Percentiles rank a stretch among this genome's conserved stretches.
Evolutionary conservation across 2,329 filamentous ascomycete genomes (phyloP).

Genomic region (Cladophialophora chaetospira): DNA sequence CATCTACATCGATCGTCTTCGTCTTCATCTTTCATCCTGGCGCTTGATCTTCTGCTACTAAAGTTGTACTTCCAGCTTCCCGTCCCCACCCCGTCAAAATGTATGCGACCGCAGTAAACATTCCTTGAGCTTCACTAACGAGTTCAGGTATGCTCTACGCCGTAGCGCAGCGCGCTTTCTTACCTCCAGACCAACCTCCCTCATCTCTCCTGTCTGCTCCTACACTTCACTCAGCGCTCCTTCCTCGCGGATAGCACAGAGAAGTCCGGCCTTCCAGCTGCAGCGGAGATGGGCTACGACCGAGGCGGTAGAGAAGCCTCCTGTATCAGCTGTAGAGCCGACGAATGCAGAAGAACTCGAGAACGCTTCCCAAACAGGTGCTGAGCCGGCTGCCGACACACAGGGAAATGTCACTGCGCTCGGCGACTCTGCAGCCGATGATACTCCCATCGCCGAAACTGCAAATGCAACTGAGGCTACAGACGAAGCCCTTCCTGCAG

Average conservation of each 20-base stretch:
- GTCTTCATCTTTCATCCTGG: neutral
- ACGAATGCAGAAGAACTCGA: constrained; percentile 28
- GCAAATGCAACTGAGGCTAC: constrained; percentile 26
- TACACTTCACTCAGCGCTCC: constrained; percentile 43
- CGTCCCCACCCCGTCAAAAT: neutral
- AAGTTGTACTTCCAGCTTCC: neutral
- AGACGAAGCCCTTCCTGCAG: constrained; percentile 21
- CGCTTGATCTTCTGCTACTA: neutral
- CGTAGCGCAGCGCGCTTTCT: constrained; percentile 59
- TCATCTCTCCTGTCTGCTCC: constrained; percentile 46
- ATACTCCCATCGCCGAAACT: constrained; percentile 31
- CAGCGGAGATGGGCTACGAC: constrained; percentile 55
- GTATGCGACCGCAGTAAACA: neutral
- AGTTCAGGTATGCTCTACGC: constrained; percentile 58
- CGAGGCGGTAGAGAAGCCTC: constrained; percentile 37
- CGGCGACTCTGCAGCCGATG: constrained; percentile 5
- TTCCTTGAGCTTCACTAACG: constrained; percentile 1
- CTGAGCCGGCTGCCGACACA: constrained; percentile 24
- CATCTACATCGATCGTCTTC: neutral
- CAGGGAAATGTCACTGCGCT: constrained; percentile 15
- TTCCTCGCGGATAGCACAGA: constrained; percentile 42
- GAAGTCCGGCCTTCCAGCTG: constrained; percentile 40
- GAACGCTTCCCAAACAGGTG: too few relatives aligned
- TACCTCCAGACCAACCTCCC: constrained; percentile 48
- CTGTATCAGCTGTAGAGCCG: constrained; percentile 28